Evolutionary conservation across 176 grass and related monocot genomes (phyloP), one percentile per base, ranked within the genome.

Genomic region (Cenchrus fungigraminus): DNA sequence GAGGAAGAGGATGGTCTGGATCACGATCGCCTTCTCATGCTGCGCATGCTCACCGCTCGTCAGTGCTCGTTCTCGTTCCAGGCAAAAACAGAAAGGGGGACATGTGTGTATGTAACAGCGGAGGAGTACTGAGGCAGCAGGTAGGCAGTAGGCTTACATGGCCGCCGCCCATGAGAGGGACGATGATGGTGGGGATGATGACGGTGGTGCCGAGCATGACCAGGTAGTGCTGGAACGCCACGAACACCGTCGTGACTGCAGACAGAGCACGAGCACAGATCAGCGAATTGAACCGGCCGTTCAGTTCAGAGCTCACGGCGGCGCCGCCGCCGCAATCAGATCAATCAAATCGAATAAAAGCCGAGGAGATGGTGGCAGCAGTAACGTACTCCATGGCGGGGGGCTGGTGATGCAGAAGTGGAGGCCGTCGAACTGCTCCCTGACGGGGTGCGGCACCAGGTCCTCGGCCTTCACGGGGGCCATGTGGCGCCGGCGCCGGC

Each of bases 191-290:
- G 65, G 96, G 88, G 66, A 98, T 90, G 79, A 95, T 55, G 77
- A 98, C 96, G 43, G 89, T 95, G 67, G 91, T 98, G 86, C 96
- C 96, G 51, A 98, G 93, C 96, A 95, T 95, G n/a, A 98, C 92
- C 60, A 98, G 72, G 82, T 92, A 98, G 89, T 98, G 96, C 84
- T 95, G 96, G 90, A 98, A 98, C 6, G 85, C 96, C 47, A 95
- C 71, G 61, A 94, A 0, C 69, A 94, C 71, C 59, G 89, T 79
- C 66, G 91, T 91, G 31, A 70, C 96, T 98, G 91, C 81, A 40
- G 53, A 59, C 14, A 17, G 4, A 19, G 7, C 2, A 28, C 50
- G 25, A 13, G 16, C 62, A 47, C 19, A 13, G 37, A 40, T 40
- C 37, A 40, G 37, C 37, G 37, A 40, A 40, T 40, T 40, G 3